Base-by-base conservation (phyloP, 2,329 filamentous ascomycete genomes). In the Botrytis deweyae region DNA sequence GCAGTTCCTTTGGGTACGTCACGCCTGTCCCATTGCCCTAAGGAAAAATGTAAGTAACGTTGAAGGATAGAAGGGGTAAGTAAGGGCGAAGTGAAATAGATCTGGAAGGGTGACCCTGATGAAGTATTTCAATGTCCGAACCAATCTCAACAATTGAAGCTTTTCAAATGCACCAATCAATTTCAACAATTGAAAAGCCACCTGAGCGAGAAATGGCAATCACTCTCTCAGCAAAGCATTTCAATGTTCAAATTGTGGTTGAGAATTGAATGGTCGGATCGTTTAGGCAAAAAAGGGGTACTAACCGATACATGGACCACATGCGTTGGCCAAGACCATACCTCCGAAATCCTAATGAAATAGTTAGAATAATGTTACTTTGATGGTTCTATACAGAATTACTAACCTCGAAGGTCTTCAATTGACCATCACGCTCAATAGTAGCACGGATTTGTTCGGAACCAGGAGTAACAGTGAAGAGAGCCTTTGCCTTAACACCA, bases 391-490 rank as follows among this genome's bases (percentile, higher is more conserved):
- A 6, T 55, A 55, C n/a, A 29, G 22, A 29, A 18, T 16, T 29
- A 55, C 52, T 55, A 29, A 55, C 52, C 85, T 98, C 95, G 76
- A 99, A 94, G 68, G 95, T 98, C 87, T 95, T 86, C 72, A 98
- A 90, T 84, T 97, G 94, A 75, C 94, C 94, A 80, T 98, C 94
- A 42, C 73, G 69, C 44, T 76, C 93, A 80, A 97, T 97, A 73
- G 95, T 98, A 73, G 95, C 94, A 78, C 96, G 91, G 80, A 98
- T 97, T 86, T 98, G 96, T 87, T 99, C 96, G 68, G 94, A 97
- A 81, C 96, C 96, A 74, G 96, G 96, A 72, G 95, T 98, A 79
- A 99, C 93, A 77, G 93, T 95, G 88, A 98, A 98, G 77, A 94
- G 86, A 78, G 94, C 85, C 89, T 97, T 97, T 80, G 96, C 89